Evolutionary conservation across 345 rosid genomes (phyloP).

Genomic region (Acer campestre): DNA sequence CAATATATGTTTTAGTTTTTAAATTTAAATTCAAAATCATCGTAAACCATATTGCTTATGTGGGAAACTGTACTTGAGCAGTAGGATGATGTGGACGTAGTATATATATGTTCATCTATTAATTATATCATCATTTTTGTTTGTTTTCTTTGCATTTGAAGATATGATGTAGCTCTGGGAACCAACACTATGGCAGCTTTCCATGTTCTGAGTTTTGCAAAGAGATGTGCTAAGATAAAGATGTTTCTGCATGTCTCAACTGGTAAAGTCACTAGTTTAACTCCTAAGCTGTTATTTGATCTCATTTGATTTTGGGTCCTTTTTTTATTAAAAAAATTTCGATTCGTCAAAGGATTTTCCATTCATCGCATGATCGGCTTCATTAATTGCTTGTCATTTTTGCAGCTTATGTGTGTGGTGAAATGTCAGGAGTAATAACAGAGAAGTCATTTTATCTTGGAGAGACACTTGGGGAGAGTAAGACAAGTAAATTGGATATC

Average conservation of each 20-base stretch:
- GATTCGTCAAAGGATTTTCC: no score
- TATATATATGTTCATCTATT: no score
- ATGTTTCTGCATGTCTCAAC: constrained; percentile 38
- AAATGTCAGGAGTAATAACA: constrained; percentile 37
- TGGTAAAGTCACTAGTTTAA: constrained; percentile 11
- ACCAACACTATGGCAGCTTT: constrained; percentile 36
- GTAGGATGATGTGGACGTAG: no score
- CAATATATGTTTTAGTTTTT: no score
- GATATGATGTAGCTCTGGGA: constrained; percentile 33
- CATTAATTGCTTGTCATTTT: not conserved
- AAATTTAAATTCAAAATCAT: no score
- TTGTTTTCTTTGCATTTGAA: not conserved
- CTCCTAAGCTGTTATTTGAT: no score
- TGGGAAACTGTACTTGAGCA: no score
- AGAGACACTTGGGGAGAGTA: constrained; percentile 40
- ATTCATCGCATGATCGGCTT: no score
- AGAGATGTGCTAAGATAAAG: constrained; percentile 27
- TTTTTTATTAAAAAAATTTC: not conserved
- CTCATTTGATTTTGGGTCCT: no score
- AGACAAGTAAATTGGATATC: constrained; percentile 33
- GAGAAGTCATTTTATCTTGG: constrained; percentile 33
- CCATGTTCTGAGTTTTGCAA: constrained; percentile 32
- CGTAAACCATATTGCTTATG: no score
- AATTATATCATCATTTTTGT: no score
- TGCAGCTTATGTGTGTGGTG: constrained; percentile 71